Evolutionary conservation across 1,284 basidiomycete genomes (phyloP), one percentile per base, ranked within the genome.

Genomic region (Mycena citricolor): DNA sequence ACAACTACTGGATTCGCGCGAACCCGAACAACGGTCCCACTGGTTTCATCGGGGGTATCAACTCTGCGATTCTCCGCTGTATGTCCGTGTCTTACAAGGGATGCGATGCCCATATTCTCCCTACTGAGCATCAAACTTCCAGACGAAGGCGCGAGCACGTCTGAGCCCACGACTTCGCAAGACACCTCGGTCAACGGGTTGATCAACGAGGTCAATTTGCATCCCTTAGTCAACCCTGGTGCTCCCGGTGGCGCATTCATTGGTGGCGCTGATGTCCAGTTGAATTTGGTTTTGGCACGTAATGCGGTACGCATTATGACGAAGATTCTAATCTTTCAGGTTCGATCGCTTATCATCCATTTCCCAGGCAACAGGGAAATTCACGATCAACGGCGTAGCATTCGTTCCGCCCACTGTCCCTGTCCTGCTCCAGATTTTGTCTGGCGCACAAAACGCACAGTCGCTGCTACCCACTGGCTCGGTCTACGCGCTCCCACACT

Each of bases 381-480:
- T 52, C 25, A 51, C 22, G 16, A 58, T 62, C 12, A 70, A 67
- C 32, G 60, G 61, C 13, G 35, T 42, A 5, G 45, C 38, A 32
- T 50, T 64, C 37, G 32, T 35, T 10, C 55, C 68, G 8, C 68
- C 67, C 0, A 44, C 49, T 2, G 39, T 50, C 3, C 68, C 70
- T 7, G 60, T 66, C 1, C 52, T 69, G 2, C 32, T 70, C 25
- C 74, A 78, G 50, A 71, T 77, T 26, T 49, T 77, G 13, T 74
- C 66, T 29, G 76, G 76, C 3, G 59, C 61, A 13, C 49, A 54
- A 16, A 34, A 52, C 2, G 60, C 70, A 0, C 55, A 65, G 28
- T 59, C 65, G 3, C 53, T 75, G 2, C 52, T 74, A 5, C 73
- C 72, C 1, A 41, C 54, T 5, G 71, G 67, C 3, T 61, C 58